Evolutionary conservation across 2,329 filamentous ascomycete species (phyloP).

Genomic region (Magnaporthales sp.): DNA sequence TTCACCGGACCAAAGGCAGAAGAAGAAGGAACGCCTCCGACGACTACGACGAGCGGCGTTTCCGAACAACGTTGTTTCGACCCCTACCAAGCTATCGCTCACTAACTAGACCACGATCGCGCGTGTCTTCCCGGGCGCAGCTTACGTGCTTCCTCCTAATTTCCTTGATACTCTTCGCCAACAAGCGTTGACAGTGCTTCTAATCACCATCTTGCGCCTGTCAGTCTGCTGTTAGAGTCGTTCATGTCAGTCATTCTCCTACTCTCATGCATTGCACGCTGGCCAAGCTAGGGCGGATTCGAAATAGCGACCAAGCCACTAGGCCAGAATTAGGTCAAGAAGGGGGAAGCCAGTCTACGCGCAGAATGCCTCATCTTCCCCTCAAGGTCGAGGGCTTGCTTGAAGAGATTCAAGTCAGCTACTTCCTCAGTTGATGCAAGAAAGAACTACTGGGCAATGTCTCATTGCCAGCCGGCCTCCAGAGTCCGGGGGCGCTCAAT

Average conservation of each 20-base stretch:
- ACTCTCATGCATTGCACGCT: constrained; percentile 7
- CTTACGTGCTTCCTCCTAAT: neutral
- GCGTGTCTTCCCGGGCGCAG: neutral
- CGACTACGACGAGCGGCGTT: neutral
- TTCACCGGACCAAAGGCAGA: neutral
- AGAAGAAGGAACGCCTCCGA: neutral
- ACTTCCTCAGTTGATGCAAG: neutral
- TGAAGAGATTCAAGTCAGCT: neutral
- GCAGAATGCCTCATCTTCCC: neutral
- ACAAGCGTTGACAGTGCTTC: neutral
- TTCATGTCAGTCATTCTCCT: constrained; percentile 7
- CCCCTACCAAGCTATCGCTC: neutral
- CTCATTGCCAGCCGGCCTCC: neutral
- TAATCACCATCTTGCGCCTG: neutral
- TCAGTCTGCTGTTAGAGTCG: neutral
- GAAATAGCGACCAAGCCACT: constrained; percentile 6
- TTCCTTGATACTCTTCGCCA: neutral
- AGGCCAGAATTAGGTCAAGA: neutral
- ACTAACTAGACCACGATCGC: neutral
- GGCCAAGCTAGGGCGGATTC: constrained; percentile 10
- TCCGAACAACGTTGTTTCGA: neutral
- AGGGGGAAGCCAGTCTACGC: neutral
- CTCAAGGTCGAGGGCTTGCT: too few species aligned
- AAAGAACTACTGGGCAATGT: neutral
- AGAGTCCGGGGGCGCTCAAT: neutral